Percentiles rank a stretch among this genome's conserved stretches.
Evolutionary conservation across 2,329 filamentous ascomycete genomes (phyloP).

Genomic region (Hypomyces rosellus): DNA sequence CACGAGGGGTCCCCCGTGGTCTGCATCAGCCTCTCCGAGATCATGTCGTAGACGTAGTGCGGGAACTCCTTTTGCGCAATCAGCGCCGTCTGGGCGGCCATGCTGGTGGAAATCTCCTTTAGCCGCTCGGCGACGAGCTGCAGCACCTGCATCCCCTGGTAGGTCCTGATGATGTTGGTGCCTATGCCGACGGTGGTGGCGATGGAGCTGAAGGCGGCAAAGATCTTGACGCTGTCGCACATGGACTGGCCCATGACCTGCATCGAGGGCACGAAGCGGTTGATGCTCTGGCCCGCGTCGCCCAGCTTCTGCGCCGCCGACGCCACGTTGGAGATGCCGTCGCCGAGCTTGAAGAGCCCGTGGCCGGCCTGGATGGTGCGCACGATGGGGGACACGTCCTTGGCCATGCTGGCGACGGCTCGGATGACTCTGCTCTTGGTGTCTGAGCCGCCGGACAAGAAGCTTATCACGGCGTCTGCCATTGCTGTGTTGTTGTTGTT

Average conservation of each 20-base stretch:
- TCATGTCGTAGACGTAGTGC: constrained; percentile 31
- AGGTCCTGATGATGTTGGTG: constrained; percentile 29
- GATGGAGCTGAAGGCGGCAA: constrained; percentile 25
- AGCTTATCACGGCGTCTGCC: background rate
- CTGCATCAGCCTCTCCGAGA: constrained; percentile 28
- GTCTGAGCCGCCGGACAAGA: background rate
- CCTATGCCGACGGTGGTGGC: constrained; percentile 26
- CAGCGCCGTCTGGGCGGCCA: constrained; percentile 30
- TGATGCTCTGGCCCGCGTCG: constrained; percentile 2
- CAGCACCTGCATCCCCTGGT: constrained; percentile 30
- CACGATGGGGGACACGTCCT: background rate
- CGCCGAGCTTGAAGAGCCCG: background rate
- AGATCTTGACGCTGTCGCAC: constrained; percentile 26
- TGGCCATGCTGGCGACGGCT: background rate
- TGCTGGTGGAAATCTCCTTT: constrained; percentile 25
- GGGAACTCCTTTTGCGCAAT: constrained; percentile 32
- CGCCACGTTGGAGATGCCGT: background rate
- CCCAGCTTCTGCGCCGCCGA: background rate
- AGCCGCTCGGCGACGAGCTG: constrained; percentile 30
- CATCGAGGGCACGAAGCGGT: constrained; percentile 25
- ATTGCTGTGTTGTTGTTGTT: background rate
- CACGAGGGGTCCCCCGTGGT: constrained; percentile 23
- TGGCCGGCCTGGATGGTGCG: background rate
- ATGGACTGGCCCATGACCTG: constrained; percentile 30
- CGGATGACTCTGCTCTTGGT: background rate